Evolutionary conservation across 495 filamentous ascomycete species (phyloP).

Genomic region (Penicillium robsamsonii): DNA sequence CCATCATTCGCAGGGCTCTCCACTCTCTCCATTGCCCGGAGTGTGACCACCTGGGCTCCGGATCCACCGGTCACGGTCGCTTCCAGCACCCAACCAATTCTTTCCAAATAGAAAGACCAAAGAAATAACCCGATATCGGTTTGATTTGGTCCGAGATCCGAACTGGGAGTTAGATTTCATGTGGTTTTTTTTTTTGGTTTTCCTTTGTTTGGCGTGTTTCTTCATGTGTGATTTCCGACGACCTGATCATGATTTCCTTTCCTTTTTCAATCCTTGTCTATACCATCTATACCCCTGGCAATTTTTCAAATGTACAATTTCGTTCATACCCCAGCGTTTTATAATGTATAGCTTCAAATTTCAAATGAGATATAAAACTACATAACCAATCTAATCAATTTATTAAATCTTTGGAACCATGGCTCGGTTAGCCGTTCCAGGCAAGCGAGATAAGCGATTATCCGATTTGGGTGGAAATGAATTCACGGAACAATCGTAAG

Average conservation of each 20-base stretch:
- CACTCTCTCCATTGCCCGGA: background rate
- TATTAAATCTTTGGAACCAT: background rate
- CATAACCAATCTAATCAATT: background rate
- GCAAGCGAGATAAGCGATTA: constrained; percentile 2
- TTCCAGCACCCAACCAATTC: background rate
- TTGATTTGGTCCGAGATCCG: background rate
- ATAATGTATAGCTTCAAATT: background rate
- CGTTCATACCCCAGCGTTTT: background rate
- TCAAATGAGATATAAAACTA: background rate
- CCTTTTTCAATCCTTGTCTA: background rate
- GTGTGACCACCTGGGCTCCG: background rate
- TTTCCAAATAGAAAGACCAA: background rate
- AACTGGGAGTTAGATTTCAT: background rate
- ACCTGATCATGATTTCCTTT: constrained; percentile 2
- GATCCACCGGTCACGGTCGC: background rate
- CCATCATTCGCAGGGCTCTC: background rate
- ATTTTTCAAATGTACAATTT: background rate
- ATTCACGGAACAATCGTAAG: no score
- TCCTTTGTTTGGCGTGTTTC: constrained; percentile 2
- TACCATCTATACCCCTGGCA: constrained; percentile 5
- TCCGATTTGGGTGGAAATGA: background rate
- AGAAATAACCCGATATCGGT: constrained; percentile 2
- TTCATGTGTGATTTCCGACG: background rate
- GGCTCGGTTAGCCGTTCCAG: background rate
- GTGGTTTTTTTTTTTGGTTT: background rate